A percentile compares a stretch with the other conserved stretches of the same genome.
Evolutionary conservation across 345 rosid genomes (phyloP).

Genomic region (Chamaenerion angustifolium): DNA sequence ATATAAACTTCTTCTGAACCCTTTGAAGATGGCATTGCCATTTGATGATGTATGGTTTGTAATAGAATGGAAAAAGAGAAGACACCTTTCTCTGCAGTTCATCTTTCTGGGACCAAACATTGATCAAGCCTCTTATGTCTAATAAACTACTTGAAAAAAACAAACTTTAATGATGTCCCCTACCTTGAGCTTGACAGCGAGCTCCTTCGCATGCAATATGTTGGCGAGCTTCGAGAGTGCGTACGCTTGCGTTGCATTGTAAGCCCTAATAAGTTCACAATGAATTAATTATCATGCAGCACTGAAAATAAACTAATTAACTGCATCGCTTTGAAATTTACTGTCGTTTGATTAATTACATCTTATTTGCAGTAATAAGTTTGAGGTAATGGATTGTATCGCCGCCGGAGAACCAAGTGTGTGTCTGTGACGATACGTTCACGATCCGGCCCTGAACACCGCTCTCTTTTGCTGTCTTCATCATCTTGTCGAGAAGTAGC

Average conservation of each 20-base stretch:
- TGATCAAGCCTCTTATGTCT: too few relatives aligned
- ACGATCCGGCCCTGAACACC: constrained; percentile 76
- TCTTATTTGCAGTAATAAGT: constrained; percentile 44
- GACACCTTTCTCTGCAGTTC: too few relatives aligned
- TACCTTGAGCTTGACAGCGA: constrained; percentile 65
- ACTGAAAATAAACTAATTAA: not conserved
- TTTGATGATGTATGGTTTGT: too few relatives aligned
- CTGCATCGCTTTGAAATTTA: too few relatives aligned
- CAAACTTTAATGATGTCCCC: too few relatives aligned
- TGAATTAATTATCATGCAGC: not conserved
- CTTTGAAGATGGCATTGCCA: too few relatives aligned
- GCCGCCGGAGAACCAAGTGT: constrained; percentile 83
- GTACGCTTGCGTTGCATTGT: constrained; percentile 71
- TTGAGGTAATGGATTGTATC: constrained; percentile 53
- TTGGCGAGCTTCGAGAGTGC: constrained; percentile 78
- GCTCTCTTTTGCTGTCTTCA: constrained; percentile 53
- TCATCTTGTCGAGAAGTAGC: constrained; percentile 58
- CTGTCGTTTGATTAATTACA: too few relatives aligned
- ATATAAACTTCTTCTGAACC: too few relatives aligned
- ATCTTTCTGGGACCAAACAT: too few relatives aligned
- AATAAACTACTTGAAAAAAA: too few relatives aligned
- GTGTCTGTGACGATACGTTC: constrained; percentile 79
- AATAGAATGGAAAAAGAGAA: too few relatives aligned
- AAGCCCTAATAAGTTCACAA: constrained; percentile 20
- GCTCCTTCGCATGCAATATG: constrained; percentile 70